These are phyloP conservation scores for Phanerodontia chrysosporium DNA, from an alignment of 768 basidiomycete genomes.

Conservation along the genomic window DNA sequence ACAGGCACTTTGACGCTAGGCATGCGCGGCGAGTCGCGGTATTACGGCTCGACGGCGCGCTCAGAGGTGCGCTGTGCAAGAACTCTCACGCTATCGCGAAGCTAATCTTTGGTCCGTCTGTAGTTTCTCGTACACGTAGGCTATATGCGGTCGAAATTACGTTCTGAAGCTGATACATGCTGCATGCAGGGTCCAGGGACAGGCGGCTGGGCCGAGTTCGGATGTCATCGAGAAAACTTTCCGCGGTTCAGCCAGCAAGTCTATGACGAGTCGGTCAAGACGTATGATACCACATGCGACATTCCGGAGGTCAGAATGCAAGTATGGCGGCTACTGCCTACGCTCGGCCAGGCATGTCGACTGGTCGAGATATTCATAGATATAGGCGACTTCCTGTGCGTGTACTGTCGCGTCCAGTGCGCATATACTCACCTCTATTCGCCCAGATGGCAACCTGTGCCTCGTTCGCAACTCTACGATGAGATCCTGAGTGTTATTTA, in stretches of 20 bases:
- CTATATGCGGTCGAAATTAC: neutral
- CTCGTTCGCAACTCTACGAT: conserved; percentile 51
- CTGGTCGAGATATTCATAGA: conserved; percentile 66
- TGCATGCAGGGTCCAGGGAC: conserved; percentile 21
- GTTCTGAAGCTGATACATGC: neutral
- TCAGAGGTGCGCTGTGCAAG: conserved; percentile 48
- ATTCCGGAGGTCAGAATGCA: conserved; percentile 34
- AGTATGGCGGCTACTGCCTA: conserved; percentile 48
- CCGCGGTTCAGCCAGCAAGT: conserved; percentile 40
- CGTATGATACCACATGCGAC: conserved; percentile 21
- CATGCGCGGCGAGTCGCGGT: conserved; percentile 48
- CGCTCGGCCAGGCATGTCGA: conserved; percentile 52
- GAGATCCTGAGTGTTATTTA: conserved; percentile 53
- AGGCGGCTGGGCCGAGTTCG: neutral
- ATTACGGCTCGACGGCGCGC: conserved; percentile 63
- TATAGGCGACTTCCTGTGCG: conserved; percentile 55
- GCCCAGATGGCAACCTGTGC: conserved; percentile 49
- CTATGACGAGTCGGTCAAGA: conserved; percentile 32
- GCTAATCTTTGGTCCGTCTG: conserved; percentile 1
- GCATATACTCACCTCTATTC: neutral
- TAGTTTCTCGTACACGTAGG: conserved; percentile 59
- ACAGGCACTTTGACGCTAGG: conserved; percentile 57
- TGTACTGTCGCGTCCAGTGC: neutral
- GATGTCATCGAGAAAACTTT: conserved; percentile 4
- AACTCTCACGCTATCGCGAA: neutral